Evolutionary conservation across 352 stramenopile genomes (phyloP).

Genomic region (Pilasporangium apinafurcum): DNA sequence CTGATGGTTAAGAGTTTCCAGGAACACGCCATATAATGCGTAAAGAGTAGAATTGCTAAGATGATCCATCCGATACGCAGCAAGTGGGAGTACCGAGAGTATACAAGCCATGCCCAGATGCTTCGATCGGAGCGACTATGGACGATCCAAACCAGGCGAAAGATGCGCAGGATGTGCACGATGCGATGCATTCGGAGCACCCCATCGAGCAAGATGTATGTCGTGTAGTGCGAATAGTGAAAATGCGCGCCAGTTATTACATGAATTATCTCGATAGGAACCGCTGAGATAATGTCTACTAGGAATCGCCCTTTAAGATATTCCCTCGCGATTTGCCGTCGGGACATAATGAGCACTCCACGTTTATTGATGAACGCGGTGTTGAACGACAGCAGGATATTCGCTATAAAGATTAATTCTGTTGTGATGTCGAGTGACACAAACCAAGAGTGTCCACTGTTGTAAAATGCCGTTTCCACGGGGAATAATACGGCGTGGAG

Average conservation of each 20-base stretch:
- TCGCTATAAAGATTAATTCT: conserved; percentile 10
- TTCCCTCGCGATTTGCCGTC: conserved; percentile 11
- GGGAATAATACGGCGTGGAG: conserved; percentile 31
- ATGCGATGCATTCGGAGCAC: conserved; percentile 8
- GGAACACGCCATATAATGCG: conserved; percentile 43
- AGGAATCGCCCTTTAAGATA: conserved; percentile 18
- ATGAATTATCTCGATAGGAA: conserved; percentile 4
- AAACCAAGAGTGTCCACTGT: background rate
- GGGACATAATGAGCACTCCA: conserved; percentile 12
- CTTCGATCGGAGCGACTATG: background rate
- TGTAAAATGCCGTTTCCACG: conserved; percentile 23
- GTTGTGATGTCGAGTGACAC: background rate
- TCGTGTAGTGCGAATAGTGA: background rate
- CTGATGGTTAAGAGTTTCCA: conserved; percentile 29
- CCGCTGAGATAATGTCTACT: conserved; percentile 9
- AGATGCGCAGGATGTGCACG: conserved; percentile 12
- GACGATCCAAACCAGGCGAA: conserved; percentile 2
- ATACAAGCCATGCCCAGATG: conserved; percentile 19
- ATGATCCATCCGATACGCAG: conserved; percentile 32
- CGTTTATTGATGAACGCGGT: conserved; percentile 22
- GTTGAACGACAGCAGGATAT: conserved; percentile 22
- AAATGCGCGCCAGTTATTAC: background rate
- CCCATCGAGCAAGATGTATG: background rate
- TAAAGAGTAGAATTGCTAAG: conserved; percentile 24
- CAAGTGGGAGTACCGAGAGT: conserved; percentile 22